A percentile compares a stretch with the other conserved stretches of the same genome.
Conservation (phyloP, 345 rosid genomes). For the Gossypioides kirkii region DNA sequence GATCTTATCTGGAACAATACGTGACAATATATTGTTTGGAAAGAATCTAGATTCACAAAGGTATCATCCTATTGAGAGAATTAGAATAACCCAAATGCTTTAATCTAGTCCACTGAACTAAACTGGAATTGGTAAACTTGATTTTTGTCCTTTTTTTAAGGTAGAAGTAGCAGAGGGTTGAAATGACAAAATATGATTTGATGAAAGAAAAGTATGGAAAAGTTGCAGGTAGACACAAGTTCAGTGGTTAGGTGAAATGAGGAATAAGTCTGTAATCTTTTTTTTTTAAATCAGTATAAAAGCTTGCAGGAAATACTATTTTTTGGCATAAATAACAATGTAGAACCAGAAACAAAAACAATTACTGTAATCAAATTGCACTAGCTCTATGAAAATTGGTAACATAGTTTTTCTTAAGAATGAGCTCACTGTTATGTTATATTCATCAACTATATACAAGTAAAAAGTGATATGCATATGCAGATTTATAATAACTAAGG, state of each 20-base stretch:
- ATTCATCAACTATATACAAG: no score
- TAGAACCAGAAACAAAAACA: no score
- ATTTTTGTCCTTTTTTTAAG: background rate
- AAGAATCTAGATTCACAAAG: constrained; percentile 56
- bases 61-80: constrained; percentile 28
- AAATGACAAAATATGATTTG: background rate
- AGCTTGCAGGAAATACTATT: background rate
- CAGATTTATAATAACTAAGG: no score
- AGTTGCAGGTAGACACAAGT: background rate
- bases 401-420: no score
- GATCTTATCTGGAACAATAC: constrained; percentile 84
- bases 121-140: background rate
- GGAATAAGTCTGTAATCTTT: background rate
- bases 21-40: constrained; percentile 72
- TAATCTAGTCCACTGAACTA: background rate
- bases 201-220: background rate
- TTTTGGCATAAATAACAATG: no score
- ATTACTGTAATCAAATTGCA: no score
- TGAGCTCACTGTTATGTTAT: no score
- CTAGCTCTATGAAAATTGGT: no score
- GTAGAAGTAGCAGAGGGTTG: background rate
- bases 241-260: background rate
- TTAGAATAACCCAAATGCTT: no score
- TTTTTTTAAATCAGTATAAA: background rate
- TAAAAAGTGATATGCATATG: no score